Evolutionary conservation across 2,329 filamentous ascomycete genomes (phyloP).

Genomic region (Phialophora tarda): DNA sequence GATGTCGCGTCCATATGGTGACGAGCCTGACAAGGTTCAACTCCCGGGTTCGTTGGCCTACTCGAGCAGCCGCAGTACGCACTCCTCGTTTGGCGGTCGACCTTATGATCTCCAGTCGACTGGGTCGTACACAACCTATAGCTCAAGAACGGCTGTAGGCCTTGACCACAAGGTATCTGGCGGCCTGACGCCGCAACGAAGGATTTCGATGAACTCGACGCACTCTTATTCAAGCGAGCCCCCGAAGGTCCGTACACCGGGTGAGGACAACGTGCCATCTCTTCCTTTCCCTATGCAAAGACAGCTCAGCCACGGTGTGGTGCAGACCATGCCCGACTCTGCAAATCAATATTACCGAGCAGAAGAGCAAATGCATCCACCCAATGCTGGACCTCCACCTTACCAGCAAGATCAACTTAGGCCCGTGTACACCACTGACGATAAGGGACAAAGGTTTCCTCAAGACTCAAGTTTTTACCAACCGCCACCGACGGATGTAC

Average conservation of each 20-base stretch:
- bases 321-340: not conserved
- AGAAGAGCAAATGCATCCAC: not conserved
- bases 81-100: conserved; percentile 28
- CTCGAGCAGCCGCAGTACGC: conserved; percentile 34
- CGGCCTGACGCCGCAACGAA: conserved; percentile 24
- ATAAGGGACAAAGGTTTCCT: conserved; percentile 31
- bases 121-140: conserved; percentile 30
- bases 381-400: conserved; percentile 15
- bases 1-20: conserved; percentile 23
- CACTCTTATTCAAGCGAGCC: conserved; percentile 28
- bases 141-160: conserved; percentile 27
- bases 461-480: conserved; percentile 29
- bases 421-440: conserved; percentile 18
- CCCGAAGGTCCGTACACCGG: conserved; percentile 22
- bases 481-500: conserved; percentile 9
- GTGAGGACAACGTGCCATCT: conserved; percentile 27
- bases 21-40: conserved; percentile 19
- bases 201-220: conserved; percentile 37
- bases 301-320: conserved; percentile 18
- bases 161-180: conserved; percentile 25
- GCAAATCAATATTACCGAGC: not conserved
- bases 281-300: conserved; percentile 19
- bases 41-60: conserved; percentile 24
- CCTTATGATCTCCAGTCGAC: conserved; percentile 27
- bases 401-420: conserved; percentile 14